Base-by-base conservation (phyloP, 352 stramenopile species). In the Phytophthora chlamydospora region DNA sequence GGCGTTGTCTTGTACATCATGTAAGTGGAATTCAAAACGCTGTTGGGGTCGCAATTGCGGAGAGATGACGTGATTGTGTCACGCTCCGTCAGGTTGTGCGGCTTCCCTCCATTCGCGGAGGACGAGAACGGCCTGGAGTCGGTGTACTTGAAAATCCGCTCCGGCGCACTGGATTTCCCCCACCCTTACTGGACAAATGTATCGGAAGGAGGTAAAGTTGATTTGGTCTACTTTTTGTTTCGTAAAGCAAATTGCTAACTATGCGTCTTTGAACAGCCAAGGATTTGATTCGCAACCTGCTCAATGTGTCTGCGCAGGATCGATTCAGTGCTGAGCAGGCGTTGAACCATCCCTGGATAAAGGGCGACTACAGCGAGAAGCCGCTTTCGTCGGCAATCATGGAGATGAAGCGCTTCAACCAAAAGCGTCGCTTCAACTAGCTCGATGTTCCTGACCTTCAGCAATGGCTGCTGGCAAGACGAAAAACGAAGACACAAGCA, bases 341-440 rank as follows among this genome's bases (percentile, higher is more conserved):
- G 52, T 73, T 96, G 7, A 73, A 88, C 39, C 87, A 96, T 47
- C 85, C 87, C 29, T 96, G 85, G 87, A 94, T 96, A 79, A 90
- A 88, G 71, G 86, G 85, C 50, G 78, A 83, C 56, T 89, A 83
- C 71, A 93, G 71, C 60, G 83, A 93, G 51, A 64, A 91, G 71
- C 84, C 84, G 66, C 80, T 95, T 64, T 68, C 74, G 57, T 95
- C 86, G 31, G 86, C 86, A 56, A 89, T 93, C 58, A 56, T 90
- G 59, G 86, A 95, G 69, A 95, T 95, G 86, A 91, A 87, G 80
- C 86, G 86, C 56, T 95, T 95, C 68, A 93, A 95, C 70, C 85
- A 93, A 58, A 95, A 95, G 75, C 80, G 84, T 52, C 83, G 86
- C 59, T 93, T 89, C 62, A 93, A 85, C 62, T 95, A 83, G 73